Percentiles rank a stretch among this genome's conserved stretches.
phyloP scores from a whole-genome alignment of 2,329 filamentous ascomycete genomes.

The Phialophora chinensis region DNA sequence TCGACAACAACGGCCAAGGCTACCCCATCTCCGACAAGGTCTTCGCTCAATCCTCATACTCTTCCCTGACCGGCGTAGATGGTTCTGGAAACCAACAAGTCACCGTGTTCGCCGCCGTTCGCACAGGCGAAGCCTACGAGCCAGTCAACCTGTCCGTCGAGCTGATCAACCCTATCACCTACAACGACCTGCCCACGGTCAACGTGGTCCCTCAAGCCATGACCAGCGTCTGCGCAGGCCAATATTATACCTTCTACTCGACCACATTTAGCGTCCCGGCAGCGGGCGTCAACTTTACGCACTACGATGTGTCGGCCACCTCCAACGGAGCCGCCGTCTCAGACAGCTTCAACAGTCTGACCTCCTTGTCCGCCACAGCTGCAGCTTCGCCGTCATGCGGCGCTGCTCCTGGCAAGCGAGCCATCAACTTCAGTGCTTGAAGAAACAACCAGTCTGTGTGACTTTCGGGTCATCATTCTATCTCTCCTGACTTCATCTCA shows the following conservation, averaged over 20 bases:
- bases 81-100: conserved; percentile 21
- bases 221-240: conserved; percentile 22
- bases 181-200: conserved; percentile 30
- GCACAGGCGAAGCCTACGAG: conserved; percentile 15
- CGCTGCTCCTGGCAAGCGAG: conserved; percentile 5
- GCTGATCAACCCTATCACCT: conserved; percentile 29
- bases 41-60: conserved; percentile 32
- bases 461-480: neutral
- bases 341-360: conserved; percentile 34
- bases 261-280: conserved; percentile 21
- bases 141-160: conserved; percentile 23
- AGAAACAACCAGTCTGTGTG: neutral
- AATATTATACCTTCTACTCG: conserved; percentile 33
- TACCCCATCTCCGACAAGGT: conserved; percentile 33
- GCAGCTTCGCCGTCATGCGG: conserved; percentile 9
- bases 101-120: conserved; percentile 25
- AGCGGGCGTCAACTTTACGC: conserved; percentile 26
- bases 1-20: conserved; percentile 36
- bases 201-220: conserved; percentile 23
- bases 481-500: neutral
- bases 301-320: conserved; percentile 29
- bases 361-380: conserved; percentile 5
- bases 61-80: conserved; percentile 22
- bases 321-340: conserved; percentile 9
- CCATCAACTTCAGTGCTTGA: conserved; percentile 17